Conservation (phyloP, 2,329 filamentous ascomycete genomes). For the Trichoderma atrobrunneum region DNA sequence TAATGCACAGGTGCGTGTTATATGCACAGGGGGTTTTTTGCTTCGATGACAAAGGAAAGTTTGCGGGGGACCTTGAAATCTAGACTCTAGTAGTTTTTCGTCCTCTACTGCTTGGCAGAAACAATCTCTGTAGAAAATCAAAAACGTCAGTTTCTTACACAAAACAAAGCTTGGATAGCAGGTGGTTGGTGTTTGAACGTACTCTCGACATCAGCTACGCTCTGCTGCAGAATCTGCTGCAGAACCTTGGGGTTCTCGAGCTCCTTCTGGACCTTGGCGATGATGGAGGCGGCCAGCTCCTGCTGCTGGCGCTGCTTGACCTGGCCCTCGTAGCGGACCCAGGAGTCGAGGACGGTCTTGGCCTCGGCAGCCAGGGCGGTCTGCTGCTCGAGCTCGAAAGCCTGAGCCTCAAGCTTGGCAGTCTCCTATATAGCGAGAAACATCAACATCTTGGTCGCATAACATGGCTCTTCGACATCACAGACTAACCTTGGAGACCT, state of each 20-base stretch:
- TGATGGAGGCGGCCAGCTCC: conserved; percentile 89
- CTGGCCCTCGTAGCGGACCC: conserved; percentile 97
- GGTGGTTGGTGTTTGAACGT: conserved; percentile 29
- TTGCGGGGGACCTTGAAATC: conserved; percentile 35
- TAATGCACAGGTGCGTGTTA: conserved; percentile 60
- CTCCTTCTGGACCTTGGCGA: conserved; percentile 98
- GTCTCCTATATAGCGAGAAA: conserved; percentile 67
- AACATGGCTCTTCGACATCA: background rate
- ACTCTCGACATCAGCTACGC: conserved; percentile 95
- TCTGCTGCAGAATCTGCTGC: conserved; percentile 97
- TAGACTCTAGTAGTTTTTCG: conserved; percentile 33
- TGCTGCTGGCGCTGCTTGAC: conserved; percentile 98
- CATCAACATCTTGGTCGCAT: background rate
- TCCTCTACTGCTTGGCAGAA: conserved; percentile 61
- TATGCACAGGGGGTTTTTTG: conserved; percentile 49
- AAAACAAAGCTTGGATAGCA: background rate
- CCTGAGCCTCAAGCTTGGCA: conserved; percentile 90
- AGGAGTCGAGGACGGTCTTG: conserved; percentile 93
- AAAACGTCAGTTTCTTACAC: conserved; percentile 34
- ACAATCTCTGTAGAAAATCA: conserved; percentile 57
- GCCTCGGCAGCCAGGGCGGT: conserved; percentile 89
- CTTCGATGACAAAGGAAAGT: conserved; percentile 50
- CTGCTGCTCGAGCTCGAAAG: conserved; percentile 95
- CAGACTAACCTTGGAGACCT: conserved; percentile 85
- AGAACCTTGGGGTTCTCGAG: conserved; percentile 96